Conservation (phyloP, 2,329 filamentous ascomycete genomes). For the Fusarium poae region DNA sequence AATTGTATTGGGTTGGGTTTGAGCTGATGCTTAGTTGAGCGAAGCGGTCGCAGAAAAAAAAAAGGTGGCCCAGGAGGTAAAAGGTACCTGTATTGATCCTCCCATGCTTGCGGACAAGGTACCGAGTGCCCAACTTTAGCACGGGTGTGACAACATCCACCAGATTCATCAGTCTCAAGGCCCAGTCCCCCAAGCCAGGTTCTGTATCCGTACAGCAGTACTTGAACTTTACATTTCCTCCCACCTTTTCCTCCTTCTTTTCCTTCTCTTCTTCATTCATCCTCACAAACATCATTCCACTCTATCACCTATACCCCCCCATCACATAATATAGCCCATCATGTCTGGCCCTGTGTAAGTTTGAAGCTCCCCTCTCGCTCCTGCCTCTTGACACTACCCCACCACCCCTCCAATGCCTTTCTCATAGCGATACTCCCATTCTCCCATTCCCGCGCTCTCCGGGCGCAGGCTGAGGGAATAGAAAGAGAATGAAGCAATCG, state of each 20-base stretch:
- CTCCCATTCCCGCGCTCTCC: slow-evolving; percentile 55
- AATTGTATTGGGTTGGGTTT: slow-evolving; percentile 36
- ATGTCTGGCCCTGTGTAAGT: slow-evolving; percentile 79
- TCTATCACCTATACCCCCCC: slow-evolving; percentile 26
- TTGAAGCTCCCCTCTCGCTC: slow-evolving; percentile 45
- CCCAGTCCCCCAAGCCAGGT: slow-evolving; percentile 9
- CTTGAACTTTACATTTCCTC: slow-evolving; percentile 36
- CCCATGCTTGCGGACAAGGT: slow-evolving; percentile 32
- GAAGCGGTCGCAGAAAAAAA: slow-evolving; percentile 29
- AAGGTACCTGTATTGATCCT: neutral
- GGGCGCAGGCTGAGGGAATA: slow-evolving; percentile 25
- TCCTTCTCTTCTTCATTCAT: slow-evolving; percentile 38
- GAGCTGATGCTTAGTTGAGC: slow-evolving; percentile 42
- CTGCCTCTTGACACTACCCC: slow-evolving; percentile 52
- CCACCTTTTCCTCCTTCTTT: slow-evolving; percentile 34
- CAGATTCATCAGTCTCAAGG: slow-evolving; percentile 7
- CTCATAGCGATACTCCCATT: slow-evolving; percentile 45
- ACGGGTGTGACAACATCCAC: slow-evolving; percentile 42
- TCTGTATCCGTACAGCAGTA: slow-evolving; percentile 46
- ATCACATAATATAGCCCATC: slow-evolving; percentile 54
- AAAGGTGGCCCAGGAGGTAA: slow-evolving; percentile 15
- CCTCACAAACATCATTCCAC: slow-evolving; percentile 29
- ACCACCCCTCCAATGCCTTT: slow-evolving; percentile 55
- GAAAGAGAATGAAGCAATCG: slow-evolving; percentile 30
- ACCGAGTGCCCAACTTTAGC: slow-evolving; percentile 43